These are phyloP conservation scores for Ailanthus altissimus DNA, from an alignment of 345 rosid species.

Conservation along the genomic window DNA sequence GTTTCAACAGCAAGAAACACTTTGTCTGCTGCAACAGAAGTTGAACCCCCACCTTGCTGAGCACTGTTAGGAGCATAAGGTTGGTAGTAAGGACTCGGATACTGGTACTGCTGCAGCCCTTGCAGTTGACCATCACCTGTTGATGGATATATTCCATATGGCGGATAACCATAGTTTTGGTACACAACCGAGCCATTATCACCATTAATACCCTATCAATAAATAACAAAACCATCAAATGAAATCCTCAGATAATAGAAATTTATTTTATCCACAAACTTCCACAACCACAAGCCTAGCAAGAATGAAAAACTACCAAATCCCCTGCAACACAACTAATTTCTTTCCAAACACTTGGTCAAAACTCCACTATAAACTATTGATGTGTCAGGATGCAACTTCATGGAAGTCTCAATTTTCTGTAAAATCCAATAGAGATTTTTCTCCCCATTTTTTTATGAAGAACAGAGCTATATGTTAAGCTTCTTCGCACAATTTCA, in stretches of 20 bases:
- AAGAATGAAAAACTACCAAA: not conserved
- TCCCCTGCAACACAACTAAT: not conserved
- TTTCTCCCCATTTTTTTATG: not conserved
- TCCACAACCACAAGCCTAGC: not conserved
- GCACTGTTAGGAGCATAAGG: conserved; percentile 16
- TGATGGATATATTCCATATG: conserved; percentile 47
- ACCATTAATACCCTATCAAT: conserved; percentile 40
- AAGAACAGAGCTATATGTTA: not conserved
- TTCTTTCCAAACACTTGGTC: not conserved
- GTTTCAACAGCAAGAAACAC: conserved; percentile 37
- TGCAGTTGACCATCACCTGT: conserved; percentile 41
- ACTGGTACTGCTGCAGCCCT: conserved; percentile 52
- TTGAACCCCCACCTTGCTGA: conserved; percentile 30
- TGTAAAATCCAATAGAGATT: not conserved
- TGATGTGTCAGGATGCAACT: not conserved
- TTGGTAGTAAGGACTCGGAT: conserved; percentile 51
- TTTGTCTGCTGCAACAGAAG: conserved; percentile 29
- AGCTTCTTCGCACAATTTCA: not conserved
- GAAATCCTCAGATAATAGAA: not conserved
- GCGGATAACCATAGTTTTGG: conserved; percentile 44
- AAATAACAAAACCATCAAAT: conserved; percentile 22
- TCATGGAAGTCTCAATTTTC: not conserved
- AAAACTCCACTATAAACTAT: not conserved
- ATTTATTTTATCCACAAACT: not conserved
- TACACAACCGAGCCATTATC: conserved; percentile 45